phyloP scores from a whole-genome alignment of 1,139 yeast species.

The Candida buenavistaensis region DNA sequence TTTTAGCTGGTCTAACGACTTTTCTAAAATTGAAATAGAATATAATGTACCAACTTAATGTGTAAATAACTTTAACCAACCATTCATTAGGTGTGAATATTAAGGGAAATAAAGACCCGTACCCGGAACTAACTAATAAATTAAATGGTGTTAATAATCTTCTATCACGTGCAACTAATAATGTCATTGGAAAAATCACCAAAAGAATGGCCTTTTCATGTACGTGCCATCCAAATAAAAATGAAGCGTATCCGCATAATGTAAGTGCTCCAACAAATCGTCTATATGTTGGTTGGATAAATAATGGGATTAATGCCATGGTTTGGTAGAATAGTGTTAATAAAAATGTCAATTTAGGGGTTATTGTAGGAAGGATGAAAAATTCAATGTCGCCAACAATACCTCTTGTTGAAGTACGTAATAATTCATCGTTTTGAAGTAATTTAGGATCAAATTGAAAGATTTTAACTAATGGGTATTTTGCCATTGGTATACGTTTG shows the following conservation, averaged over 20 bases:
- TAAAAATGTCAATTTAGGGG: conserved; percentile 75
- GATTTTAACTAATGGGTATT: conserved; percentile 31
- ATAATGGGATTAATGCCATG: conserved; percentile 72
- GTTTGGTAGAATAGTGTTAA: conserved; percentile 81
- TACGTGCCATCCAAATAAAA: conserved; percentile 97
- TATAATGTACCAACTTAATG: conserved; percentile 82
- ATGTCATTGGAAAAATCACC: conserved; percentile 85
- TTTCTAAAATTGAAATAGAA: conserved; percentile 72
- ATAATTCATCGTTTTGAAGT: conserved; percentile 24
- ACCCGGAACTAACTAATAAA: conserved; percentile 74
- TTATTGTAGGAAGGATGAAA: conserved; percentile 73
- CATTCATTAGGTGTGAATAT: conserved; percentile 81
- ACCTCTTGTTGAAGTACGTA: conserved; percentile 70
- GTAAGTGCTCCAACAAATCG: conserved; percentile 84
- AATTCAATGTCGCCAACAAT: conserved; percentile 89
- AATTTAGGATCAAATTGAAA: conserved; percentile 35
- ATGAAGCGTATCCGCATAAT: conserved; percentile 88
- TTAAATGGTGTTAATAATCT: conserved; percentile 69
- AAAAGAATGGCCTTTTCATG: conserved; percentile 94
- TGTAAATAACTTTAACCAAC: conserved; percentile 72
- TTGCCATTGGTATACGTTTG: conserved; percentile 46
- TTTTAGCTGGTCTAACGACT: conserved; percentile 57
- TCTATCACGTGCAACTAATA: conserved; percentile 69
- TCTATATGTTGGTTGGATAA: conserved; percentile 71
- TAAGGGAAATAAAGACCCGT: conserved; percentile 85